Evolutionary conservation across 1,284 basidiomycete genomes (phyloP).

Genomic region (Heterobasidion parviporum): DNA sequence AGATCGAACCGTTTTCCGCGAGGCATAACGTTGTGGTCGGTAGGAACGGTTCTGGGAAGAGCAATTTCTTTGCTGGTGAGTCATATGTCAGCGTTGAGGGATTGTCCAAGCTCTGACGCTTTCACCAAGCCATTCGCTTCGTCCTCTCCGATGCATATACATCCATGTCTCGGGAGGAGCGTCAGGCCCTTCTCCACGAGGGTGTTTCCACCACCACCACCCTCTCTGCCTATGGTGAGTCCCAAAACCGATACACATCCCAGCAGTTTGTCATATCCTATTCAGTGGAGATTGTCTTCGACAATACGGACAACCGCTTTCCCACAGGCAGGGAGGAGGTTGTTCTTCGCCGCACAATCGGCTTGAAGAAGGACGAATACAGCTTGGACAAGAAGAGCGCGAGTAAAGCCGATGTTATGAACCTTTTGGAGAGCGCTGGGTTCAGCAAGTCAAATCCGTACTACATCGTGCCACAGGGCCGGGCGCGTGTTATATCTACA

Average conservation of each 20-base stretch:
- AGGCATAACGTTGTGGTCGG: conserved; percentile 93
- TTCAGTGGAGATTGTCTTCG: conserved; percentile 79
- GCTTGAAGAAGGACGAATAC: conserved; percentile 98
- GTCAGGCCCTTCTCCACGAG: conserved; percentile 89
- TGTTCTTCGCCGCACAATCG: conserved; percentile 87
- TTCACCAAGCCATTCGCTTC: conserved; percentile 78
- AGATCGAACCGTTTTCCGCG: conserved; percentile 77
- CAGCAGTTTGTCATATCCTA: conserved; percentile 14
- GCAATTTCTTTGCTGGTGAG: conserved; percentile 91
- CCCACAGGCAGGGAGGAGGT: conserved; percentile 83
- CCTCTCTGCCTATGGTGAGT: conserved; percentile 80
- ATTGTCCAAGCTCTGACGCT: background rate
- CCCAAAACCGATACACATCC: background rate
- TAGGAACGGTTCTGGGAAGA: conserved; percentile 92
- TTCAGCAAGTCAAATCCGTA: conserved; percentile 98
- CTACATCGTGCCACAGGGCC: conserved; percentile 97
- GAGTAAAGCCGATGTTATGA: conserved; percentile 97
- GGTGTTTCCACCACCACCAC: conserved; percentile 86
- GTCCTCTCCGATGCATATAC: conserved; percentile 97
- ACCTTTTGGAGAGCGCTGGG: conserved; percentile 88
- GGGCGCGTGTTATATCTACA: conserved; percentile 46
- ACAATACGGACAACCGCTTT: conserved; percentile 87
- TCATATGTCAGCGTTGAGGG: background rate
- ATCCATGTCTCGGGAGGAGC: conserved; percentile 90
- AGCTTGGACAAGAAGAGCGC: conserved; percentile 93